A percentile compares a stretch with the other conserved stretches of the same genome.
Conservation (phyloP, 1,139 yeast species). For the Geotrichum aggregatum region DNA sequence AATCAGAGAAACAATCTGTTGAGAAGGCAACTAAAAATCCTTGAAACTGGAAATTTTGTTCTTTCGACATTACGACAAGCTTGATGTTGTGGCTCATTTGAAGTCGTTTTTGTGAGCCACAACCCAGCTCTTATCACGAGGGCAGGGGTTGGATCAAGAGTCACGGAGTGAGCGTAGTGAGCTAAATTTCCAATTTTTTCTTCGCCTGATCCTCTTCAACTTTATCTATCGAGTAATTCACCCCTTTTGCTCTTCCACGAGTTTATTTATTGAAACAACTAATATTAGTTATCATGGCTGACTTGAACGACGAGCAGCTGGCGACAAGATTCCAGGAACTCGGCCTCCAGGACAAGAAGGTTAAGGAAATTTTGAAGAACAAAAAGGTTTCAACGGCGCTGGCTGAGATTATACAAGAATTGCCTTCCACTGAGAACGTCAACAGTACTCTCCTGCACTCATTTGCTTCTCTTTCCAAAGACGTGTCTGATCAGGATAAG, state of each 20-base stretch:
- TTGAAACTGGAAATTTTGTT: too few species aligned
- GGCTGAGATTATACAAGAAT: conserved; percentile 51
- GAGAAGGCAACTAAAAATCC: too few species aligned
- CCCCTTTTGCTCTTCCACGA: background rate
- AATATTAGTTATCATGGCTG: conserved; percentile 21
- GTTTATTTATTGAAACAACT: background rate
- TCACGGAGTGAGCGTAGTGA: conserved; percentile 1
- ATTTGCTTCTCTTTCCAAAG: conserved; percentile 53
- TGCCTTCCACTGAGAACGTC: conserved; percentile 44
- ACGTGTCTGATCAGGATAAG: conserved; percentile 30
- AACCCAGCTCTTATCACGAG: conserved; percentile 12
- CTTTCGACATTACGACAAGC: background rate
- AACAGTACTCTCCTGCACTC: conserved; percentile 65
- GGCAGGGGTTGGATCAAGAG: conserved; percentile 8
- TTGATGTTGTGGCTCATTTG: background rate
- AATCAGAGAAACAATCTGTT: background rate
- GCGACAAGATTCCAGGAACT: conserved; percentile 50
- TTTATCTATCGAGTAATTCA: background rate
- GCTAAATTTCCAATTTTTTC: conserved; percentile 1
- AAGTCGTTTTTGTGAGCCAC: conserved; percentile 4
- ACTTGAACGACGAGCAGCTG: conserved; percentile 42
- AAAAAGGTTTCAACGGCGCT: conserved; percentile 75
- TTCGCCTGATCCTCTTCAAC: background rate
- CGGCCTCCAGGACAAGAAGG: conserved; percentile 49
- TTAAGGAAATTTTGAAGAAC: conserved; percentile 69